A percentile compares a stretch with the other conserved stretches of the same genome.
Evolutionary conservation across 331 rosid species (phyloP).

Genomic region (Malus hybrid): DNA sequence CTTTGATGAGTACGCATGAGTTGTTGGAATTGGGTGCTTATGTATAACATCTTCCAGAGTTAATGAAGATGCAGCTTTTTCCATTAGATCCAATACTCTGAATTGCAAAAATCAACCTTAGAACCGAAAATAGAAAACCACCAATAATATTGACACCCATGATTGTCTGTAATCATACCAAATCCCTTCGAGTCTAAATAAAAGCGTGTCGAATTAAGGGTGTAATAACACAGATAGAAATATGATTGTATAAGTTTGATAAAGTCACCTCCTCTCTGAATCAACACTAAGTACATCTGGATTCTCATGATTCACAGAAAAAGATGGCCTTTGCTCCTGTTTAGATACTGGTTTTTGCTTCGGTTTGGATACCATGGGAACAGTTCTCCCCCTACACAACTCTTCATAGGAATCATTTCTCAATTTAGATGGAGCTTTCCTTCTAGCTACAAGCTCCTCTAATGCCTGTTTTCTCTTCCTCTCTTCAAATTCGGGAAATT

Average conservation of each 20-base stretch:
- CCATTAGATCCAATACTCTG: conserved; percentile 40
- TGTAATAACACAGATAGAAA: no score
- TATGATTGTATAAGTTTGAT: no score
- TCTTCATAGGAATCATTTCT: conserved; percentile 15
- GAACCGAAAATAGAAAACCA: not conserved
- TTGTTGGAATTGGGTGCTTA: conserved; percentile 11
- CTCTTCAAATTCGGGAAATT: conserved; percentile 33
- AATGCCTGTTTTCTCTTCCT: conserved; percentile 3
- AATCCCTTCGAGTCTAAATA: no score
- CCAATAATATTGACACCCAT: not conserved
- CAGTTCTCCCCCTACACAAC: conserved; percentile 16
- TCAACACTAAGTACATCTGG: no score
- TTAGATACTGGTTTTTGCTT: conserved; percentile 8
- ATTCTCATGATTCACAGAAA: not conserved
- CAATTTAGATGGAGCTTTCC: not conserved
- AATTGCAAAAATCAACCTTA: not conserved
- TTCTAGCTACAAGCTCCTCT: not conserved
- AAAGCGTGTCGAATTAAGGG: no score
- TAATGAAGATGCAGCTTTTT: conserved; percentile 23
- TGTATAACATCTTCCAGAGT: conserved; percentile 23
- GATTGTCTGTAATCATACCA: not conserved
- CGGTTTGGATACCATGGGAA: not conserved
- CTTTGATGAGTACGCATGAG: conserved; percentile 7
- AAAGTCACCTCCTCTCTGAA: no score
- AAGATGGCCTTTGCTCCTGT: conserved; percentile 20